phyloP scores from a whole-genome alignment of 2,329 filamentous ascomycete species.

The Aspergillus sp. region DNA sequence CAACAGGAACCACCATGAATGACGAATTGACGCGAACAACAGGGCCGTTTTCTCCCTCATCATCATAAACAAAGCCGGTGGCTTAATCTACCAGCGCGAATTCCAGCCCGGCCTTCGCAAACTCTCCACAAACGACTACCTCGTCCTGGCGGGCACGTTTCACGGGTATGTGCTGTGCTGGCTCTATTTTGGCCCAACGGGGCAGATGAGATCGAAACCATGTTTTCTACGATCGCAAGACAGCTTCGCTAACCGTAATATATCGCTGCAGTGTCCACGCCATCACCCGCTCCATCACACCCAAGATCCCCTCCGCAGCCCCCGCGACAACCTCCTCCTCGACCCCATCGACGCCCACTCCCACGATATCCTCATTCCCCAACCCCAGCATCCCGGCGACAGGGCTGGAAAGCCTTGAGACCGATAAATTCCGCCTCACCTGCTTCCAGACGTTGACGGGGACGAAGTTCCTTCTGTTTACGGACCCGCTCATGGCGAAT shows the following conservation, averaged over 20 bases:
- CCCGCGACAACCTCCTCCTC: conserved; percentile 25
- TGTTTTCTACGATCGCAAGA: background rate
- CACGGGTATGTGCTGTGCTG: conserved; percentile 65
- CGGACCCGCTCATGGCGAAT: conserved; percentile 80
- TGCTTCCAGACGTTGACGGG: conserved; percentile 95
- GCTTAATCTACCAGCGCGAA: conserved; percentile 91
- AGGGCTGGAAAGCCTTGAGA: conserved; percentile 89
- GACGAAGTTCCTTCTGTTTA: conserved; percentile 93
- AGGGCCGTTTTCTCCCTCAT: conserved; percentile 96
- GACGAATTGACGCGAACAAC: background rate
- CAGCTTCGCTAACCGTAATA: background rate
- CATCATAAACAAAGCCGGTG: conserved; percentile 98
- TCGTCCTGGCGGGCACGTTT: conserved; percentile 95
- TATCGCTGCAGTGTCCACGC: conserved; percentile 56
- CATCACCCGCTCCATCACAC: conserved; percentile 58
- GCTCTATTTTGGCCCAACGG: no score
- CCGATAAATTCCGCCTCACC: conserved; percentile 89
- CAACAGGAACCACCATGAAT: background rate
- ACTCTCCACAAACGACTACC: conserved; percentile 91
- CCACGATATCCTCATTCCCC: conserved; percentile 28
- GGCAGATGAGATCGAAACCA: background rate
- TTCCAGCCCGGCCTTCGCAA: conserved; percentile 86
- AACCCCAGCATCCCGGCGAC: conserved; percentile 41
- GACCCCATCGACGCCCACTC: conserved; percentile 19
- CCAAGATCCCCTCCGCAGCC: conserved; percentile 40